Evolutionary conservation across 495 filamentous ascomycete species (phyloP), one percentile per base, ranked within the genome.

Genomic region (Neurospora hispaniola): DNA sequence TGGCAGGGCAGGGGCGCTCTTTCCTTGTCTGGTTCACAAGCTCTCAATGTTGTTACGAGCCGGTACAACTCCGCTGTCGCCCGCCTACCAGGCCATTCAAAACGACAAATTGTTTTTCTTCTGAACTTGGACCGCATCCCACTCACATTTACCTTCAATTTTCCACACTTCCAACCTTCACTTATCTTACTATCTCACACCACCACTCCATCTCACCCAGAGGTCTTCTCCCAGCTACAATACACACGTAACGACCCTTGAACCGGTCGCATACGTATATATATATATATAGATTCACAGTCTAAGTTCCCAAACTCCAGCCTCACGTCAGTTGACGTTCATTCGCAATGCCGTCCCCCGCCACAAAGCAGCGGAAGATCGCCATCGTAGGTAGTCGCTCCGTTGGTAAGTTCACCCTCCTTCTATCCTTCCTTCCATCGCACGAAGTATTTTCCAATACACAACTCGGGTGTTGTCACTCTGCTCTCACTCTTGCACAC

Each of bases 381-480:
- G 96, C 96, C 77, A 94, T 99, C 79, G 96, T 98, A 48, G 96
- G 96, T 82, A 97, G 93, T 84, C 91, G 96, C 77, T 96, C 96
- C 74, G 96, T 99, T 79, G 96, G 96, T 97, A 89, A 71, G 92
- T 75, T 27, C 27, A 79, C 70, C 40, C 42, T 54, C 46, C 42
- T 71, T 9, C n/a, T 73, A 40, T 69, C 41, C 69, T 73, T 38
- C 35, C 46, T 68, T 27, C 68, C 72, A 73, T 69, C 48, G 18
- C 9, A 46, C 2, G 3, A 20, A 11, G n/a, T 72, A 1, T 66
- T 66, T 40, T 54, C 38, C 66, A 48, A 71, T 59, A 71, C 39
- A 18, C 59, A 39, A 39, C 20, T 41, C 23, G 43, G 31, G 72
- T 40, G 69, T 69, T 73, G 46, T 16, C 38, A 70, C 27, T 27